These are phyloP conservation scores for Polyplosphaeria fusca DNA, from an alignment of 495 filamentous ascomycete species.

Conservation along the genomic window DNA sequence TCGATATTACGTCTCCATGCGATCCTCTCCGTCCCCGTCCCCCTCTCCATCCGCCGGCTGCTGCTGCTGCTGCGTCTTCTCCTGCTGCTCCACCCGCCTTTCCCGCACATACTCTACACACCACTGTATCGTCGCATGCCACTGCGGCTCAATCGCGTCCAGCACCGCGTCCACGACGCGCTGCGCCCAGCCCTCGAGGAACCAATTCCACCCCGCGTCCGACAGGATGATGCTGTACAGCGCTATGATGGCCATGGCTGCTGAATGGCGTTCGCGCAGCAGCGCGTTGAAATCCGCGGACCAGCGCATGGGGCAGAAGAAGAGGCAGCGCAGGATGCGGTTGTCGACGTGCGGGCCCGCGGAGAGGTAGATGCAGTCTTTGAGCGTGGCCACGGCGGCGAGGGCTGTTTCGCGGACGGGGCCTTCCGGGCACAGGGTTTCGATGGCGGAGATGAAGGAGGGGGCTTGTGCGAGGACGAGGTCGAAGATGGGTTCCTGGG, in stretches of 20 bases:
- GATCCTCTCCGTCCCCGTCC: not conserved
- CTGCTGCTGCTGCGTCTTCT: too few relatives aligned
- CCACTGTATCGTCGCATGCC: constrained; percentile 23
- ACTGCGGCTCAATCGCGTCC: constrained; percentile 14
- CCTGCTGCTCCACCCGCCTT: constrained; percentile 2
- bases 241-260: constrained; percentile 15
- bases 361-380: not conserved
- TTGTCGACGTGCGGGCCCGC: not conserved
- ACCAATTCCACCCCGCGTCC: constrained; percentile 21
- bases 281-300: constrained; percentile 2
- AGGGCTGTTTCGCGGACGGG: not conserved
- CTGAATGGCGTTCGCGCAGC: constrained; percentile 17
- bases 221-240: constrained; percentile 17
- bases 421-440: not conserved
- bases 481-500: constrained; percentile 13
- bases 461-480: not conserved
- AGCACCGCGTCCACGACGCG: constrained; percentile 8
- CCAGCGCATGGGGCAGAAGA: constrained; percentile 21
- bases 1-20: too few relatives aligned
- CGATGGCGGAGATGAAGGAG: not conserved
- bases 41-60: too few relatives aligned
- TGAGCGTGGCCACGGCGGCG: not conserved
- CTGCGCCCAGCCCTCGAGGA: constrained; percentile 22
- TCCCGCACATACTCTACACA: constrained; percentile 6
- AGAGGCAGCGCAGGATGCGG: constrained; percentile 15